Conservation (phyloP, 2,329 filamentous ascomycete species). For the Venturia effusa region DNA sequence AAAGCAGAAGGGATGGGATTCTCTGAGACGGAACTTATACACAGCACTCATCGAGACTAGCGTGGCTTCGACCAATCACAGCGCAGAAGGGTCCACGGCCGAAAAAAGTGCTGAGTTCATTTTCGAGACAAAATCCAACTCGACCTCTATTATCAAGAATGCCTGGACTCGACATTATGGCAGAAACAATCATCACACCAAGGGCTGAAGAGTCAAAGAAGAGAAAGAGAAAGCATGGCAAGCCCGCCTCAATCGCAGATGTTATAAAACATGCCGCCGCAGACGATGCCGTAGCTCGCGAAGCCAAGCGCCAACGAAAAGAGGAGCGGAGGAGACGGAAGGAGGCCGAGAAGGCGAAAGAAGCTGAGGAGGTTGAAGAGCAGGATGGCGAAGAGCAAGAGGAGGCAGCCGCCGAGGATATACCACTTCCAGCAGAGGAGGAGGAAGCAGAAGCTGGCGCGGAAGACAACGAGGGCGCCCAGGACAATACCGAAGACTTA, state of each 20-base stretch:
- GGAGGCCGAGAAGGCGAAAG: slow-evolving; percentile 14
- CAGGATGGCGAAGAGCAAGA: slow-evolving; percentile 16
- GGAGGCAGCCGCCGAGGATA: slow-evolving; percentile 23
- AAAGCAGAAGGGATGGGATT: background rate
- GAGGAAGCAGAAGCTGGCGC: slow-evolving; percentile 17
- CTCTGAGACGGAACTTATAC: background rate
- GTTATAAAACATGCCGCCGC: slow-evolving; percentile 18
- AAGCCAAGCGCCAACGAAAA: slow-evolving; percentile 20
- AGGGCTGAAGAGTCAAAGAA: slow-evolving; percentile 29
- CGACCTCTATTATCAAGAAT: background rate
- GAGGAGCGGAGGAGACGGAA: slow-evolving; percentile 18
- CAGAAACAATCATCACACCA: background rate
- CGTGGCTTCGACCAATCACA: background rate
- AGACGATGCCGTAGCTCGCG: slow-evolving; percentile 20
- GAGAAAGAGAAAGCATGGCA: slow-evolving; percentile 36
- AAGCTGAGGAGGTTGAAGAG: slow-evolving; percentile 16
- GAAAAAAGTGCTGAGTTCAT: background rate
- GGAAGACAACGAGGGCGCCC: slow-evolving; percentile 24
- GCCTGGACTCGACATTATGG: background rate
- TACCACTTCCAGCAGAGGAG: slow-evolving; percentile 31
- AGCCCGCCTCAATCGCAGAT: slow-evolving; percentile 21
- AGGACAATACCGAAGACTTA: slow-evolving; percentile 33
- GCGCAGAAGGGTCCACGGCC: background rate
- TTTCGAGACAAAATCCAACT: background rate
- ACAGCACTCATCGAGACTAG: background rate